Conservation (phyloP, 257 asterid genomes). For the Forsythia suspensa region DNA sequence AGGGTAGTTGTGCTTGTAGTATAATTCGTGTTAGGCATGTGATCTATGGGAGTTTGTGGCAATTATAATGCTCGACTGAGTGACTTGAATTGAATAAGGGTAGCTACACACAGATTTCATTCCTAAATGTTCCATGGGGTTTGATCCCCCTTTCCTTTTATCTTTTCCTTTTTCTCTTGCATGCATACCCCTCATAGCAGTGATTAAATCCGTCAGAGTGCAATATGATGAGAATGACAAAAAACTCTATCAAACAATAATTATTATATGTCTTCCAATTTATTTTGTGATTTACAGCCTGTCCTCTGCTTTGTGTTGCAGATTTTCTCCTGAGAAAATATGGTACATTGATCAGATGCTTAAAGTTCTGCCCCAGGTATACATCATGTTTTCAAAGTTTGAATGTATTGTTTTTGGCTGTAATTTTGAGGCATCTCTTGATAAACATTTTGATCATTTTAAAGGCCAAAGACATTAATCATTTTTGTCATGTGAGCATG, state of each 20-base stretch:
- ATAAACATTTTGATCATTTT: conserved; percentile 16
- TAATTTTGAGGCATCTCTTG: conserved; percentile 12
- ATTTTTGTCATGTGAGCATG: background rate
- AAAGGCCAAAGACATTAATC: background rate
- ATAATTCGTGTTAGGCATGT: conserved; percentile 8
- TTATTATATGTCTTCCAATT: conserved; percentile 28
- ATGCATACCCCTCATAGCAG: background rate
- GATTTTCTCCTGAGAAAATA: conserved; percentile 88
- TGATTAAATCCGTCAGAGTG: conserved; percentile 12
- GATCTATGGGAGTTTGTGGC: background rate
- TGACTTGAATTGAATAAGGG: background rate
- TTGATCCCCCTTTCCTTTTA: background rate
- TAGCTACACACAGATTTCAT: background rate
- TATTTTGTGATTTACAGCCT: conserved; percentile 7
- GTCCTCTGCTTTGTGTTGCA: conserved; percentile 40
- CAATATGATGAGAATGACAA: background rate
- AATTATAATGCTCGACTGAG: conserved; percentile 1
- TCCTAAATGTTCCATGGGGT: conserved; percentile 14
- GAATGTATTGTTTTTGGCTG: conserved; percentile 7
- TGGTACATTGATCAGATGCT: conserved; percentile 99
- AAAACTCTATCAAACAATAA: conserved; percentile 13
- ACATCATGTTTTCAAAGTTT: conserved; percentile 15
- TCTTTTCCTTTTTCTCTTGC: background rate
- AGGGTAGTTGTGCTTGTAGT: background rate
- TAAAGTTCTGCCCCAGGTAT: conserved; percentile 91